Evolutionary conservation across 2,329 filamentous ascomycete species (phyloP), one percentile per base, ranked within the genome.

Genomic region (Magnaporthales sp.): DNA sequence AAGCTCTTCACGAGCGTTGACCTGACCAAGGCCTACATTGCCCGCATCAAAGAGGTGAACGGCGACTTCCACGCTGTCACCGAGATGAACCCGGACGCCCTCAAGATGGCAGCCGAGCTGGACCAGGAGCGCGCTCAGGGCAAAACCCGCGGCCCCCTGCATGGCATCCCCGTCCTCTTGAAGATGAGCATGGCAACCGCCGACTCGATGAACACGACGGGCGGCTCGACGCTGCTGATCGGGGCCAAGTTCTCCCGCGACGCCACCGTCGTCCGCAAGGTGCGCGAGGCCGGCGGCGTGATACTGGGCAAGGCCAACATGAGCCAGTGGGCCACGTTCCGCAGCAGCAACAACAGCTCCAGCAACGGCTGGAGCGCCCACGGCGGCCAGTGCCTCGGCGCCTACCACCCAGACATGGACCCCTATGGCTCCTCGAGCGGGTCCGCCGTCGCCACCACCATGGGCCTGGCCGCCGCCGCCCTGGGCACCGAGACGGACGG

Each of bases 291-390:
- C 1, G 88, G 88, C 2, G 85, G 82, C 1, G 79, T 91, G 58
- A 84, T 91, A 58, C 78, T 91, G 0, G 89, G 89, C 62, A 91
- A 91, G 75, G 78, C 86, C 0, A 88, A 87, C 67, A 73, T 91
- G 30, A 86, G 82, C 1, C 83, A 91, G 72, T 91, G 88, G 86
- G 85, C 85, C 2, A 87, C 89, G 70, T 87, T 79, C 66, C 79
- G 89, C 10, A 86, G 83, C 3, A 73, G 72, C 10, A 89, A 88
- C 70, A 79, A 79, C 4, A 83, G 78, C 11, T 85, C 78, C 11
- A 83, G 79, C 9, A 87, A 84, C 67, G 88, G 88, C 8, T 91
- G 88, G 87, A 86, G 82, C 64, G 83, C 87, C 0, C 80, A 85
- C 67, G 86, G 86, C 9, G 87, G 87, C 1, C 87, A 90, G 72